These are phyloP conservation scores for Ogataea trehaloabstinens DNA, from an alignment of 805 yeast species.

Conservation along the genomic window DNA sequence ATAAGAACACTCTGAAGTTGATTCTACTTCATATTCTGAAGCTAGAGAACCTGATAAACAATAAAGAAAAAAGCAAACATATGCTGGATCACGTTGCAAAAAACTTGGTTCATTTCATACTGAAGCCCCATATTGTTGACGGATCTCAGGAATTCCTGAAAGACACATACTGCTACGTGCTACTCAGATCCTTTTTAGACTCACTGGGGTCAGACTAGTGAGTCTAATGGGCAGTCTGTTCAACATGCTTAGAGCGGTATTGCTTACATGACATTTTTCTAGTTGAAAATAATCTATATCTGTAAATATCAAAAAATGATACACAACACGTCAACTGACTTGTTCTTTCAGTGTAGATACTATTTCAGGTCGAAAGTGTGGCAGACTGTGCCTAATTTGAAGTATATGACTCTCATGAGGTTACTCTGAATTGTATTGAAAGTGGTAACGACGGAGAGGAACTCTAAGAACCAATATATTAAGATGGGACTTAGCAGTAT, in stretches of 20 bases:
- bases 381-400: too few species aligned
- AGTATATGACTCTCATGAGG: too few species aligned
- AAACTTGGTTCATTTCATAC: conserved; percentile 13
- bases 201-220: conserved; percentile 6
- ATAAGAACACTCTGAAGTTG: conserved; percentile 13
- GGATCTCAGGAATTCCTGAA: conserved; percentile 6
- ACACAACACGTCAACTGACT: too few species aligned
- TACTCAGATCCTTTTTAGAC: conserved; percentile 7
- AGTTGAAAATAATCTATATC: too few species aligned
- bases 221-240: not conserved
- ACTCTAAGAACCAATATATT: too few species aligned
- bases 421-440: too few species aligned
- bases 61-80: conserved; percentile 3
- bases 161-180: conserved; percentile 11
- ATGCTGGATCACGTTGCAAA: conserved; percentile 9
- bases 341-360: too few species aligned
- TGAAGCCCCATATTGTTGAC: conserved; percentile 8
- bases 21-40: conserved; percentile 12
- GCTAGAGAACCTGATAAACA: conserved; percentile 6
- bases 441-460: too few species aligned
- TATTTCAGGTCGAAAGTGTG: too few species aligned
- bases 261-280: too few species aligned
- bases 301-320: too few species aligned
- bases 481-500: conserved; percentile 9
- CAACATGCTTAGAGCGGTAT: not conserved